Evolutionary conservation across 495 filamentous ascomycete genomes (phyloP).

Genomic region (Tuber melanosporum): DNA sequence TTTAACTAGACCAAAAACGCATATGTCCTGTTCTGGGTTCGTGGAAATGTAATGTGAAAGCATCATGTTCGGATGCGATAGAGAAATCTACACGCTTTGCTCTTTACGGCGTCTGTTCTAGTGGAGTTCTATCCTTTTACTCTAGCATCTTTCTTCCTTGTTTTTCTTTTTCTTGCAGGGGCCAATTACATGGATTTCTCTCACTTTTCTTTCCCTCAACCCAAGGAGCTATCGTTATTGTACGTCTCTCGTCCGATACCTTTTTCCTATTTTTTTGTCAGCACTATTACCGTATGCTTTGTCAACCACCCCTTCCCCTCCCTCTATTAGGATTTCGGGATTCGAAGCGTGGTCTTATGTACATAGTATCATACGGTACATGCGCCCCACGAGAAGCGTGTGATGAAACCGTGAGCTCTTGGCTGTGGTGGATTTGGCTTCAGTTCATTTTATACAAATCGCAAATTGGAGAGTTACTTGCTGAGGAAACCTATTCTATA

Average conservation of each 20-base stretch:
- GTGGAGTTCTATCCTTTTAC: background rate
- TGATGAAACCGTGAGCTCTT: background rate
- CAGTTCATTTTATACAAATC: background rate
- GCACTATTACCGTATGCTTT: background rate
- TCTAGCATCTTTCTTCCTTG: background rate
- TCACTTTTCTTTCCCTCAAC: background rate
- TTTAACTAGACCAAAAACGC: constrained; percentile 34
- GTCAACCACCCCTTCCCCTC: background rate
- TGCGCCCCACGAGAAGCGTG: background rate
- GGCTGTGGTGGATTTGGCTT: background rate
- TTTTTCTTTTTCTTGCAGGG: background rate
- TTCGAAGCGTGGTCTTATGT: background rate
- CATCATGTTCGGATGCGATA: background rate
- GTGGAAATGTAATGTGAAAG: constrained; percentile 32
- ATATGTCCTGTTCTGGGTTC: constrained; percentile 39
- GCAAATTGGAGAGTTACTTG: background rate
- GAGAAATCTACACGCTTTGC: background rate
- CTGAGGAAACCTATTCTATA: background rate
- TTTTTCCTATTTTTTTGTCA: background rate
- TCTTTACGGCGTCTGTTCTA: background rate
- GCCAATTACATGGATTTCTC: background rate
- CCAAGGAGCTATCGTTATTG: background rate
- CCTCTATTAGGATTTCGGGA: background rate
- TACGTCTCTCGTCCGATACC: background rate
- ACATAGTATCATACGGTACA: background rate